Conservation (phyloP, 139 green algal genomes). For the Chlamydomonas incerta region DNA sequence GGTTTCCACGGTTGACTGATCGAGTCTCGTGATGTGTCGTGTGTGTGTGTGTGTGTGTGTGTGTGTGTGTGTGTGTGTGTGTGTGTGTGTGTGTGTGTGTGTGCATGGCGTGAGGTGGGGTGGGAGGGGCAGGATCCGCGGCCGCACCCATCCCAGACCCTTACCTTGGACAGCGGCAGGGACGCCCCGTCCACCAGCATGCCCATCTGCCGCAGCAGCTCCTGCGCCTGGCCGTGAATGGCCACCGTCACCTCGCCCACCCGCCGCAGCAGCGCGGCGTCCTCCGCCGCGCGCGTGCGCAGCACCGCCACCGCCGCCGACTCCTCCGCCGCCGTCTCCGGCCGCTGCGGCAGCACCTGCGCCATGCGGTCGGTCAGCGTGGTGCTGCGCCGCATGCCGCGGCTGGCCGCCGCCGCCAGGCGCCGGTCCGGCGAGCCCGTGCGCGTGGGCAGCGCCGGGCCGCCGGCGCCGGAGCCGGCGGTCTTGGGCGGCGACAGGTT, state of each 20-base stretch:
- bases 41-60: too few relatives aligned
- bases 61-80: too few relatives aligned
- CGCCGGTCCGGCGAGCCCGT: background rate
- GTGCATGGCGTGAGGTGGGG: background rate
- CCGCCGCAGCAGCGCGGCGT: slow-evolving; percentile 5
- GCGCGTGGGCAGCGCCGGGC: background rate
- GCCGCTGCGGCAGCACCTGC: background rate
- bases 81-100: too few relatives aligned
- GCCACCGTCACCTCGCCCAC: slow-evolving; percentile 34
- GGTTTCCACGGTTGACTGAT: too few relatives aligned
- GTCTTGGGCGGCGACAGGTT: too few relatives aligned
- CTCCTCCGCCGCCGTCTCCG: background rate
- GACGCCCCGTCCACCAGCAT: background rate
- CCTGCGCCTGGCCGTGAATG: slow-evolving; percentile 47
- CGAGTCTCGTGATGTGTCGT: too few relatives aligned
- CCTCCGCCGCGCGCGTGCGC: background rate
- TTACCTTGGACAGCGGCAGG: slow-evolving; percentile 37
- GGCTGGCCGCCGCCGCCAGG: background rate
- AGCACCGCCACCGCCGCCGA: background rate
- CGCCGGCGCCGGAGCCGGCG: too few relatives aligned
- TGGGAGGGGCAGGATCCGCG: background rate
- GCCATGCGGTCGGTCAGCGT: slow-evolving; percentile 32
- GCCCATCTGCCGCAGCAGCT: slow-evolving; percentile 44
- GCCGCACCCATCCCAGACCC: background rate
- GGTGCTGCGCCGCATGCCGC: background rate